These are phyloP conservation scores for Tricholoma terreum DNA, from an alignment of 768 basidiomycete genomes.

Conservation along the genomic window DNA sequence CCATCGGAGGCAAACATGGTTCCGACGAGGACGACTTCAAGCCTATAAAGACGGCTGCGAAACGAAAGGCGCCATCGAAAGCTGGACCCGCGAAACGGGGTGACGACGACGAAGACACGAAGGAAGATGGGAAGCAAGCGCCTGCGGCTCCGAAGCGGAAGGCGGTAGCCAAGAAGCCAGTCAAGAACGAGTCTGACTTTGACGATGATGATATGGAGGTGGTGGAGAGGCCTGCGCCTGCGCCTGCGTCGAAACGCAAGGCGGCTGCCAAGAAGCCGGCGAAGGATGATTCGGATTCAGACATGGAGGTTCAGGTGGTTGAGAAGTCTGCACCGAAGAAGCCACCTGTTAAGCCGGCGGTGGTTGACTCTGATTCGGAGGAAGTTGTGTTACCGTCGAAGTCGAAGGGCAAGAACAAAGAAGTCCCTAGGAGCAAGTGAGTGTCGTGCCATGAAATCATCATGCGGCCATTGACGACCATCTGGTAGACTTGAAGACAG, in stretches of 20 bases:
- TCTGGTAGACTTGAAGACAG: neutral
- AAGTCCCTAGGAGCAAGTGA: slow-evolving; percentile 7
- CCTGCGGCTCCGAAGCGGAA: slow-evolving; percentile 13
- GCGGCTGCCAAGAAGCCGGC: slow-evolving; percentile 20
- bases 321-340: slow-evolving; percentile 15
- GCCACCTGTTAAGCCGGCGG: slow-evolving; percentile 13
- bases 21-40: slow-evolving; percentile 47
- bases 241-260: slow-evolving; percentile 14
- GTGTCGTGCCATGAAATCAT: neutral
- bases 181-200: slow-evolving; percentile 17
- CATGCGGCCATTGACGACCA: neutral
- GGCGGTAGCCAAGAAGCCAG: slow-evolving; percentile 20
- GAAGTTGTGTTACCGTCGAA: slow-evolving; percentile 17
- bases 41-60: slow-evolving; percentile 41
- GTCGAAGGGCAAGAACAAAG: slow-evolving; percentile 13
- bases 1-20: slow-evolving; percentile 35
- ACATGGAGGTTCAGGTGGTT: slow-evolving; percentile 9
- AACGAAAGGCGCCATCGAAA: slow-evolving; percentile 39
- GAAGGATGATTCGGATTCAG: slow-evolving; percentile 18
- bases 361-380: slow-evolving; percentile 29
- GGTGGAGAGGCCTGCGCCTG: slow-evolving; percentile 2
- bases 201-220: slow-evolving; percentile 21
- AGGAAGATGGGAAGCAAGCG: slow-evolving; percentile 16
- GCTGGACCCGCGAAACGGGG: slow-evolving; percentile 20
- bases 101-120: slow-evolving; percentile 14